Percentiles rank a stretch among this genome's conserved stretches.
These are phyloP conservation scores for Grifola frondosa DNA, from an alignment of 1,284 basidiomycete species.

Conservation along the genomic window DNA sequence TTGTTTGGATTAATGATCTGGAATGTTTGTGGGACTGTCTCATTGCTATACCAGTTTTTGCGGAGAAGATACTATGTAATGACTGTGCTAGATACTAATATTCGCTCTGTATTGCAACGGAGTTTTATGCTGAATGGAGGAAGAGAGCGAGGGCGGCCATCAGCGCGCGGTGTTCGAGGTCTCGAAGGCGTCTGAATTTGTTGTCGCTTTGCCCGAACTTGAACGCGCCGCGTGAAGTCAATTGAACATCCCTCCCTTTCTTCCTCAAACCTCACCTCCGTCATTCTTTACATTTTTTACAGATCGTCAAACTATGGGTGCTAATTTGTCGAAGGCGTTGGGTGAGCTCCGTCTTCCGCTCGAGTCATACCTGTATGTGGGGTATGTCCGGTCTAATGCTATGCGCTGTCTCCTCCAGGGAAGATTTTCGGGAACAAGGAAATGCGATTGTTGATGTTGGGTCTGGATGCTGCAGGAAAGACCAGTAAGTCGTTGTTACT, in stretches of 20 bases:
- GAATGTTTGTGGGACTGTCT: constrained; percentile 10
- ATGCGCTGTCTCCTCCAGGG: constrained; percentile 44
- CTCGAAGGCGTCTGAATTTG: too few relatives aligned
- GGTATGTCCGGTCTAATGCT: constrained; percentile 9
- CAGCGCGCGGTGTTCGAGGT: too few relatives aligned
- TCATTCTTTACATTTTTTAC: constrained; percentile 47
- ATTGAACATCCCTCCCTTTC: constrained; percentile 24
- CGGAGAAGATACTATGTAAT: too few relatives aligned
- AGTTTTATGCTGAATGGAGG: too few relatives aligned
- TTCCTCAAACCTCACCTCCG: constrained; percentile 34
- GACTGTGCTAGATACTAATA: not conserved
- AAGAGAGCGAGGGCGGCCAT: too few relatives aligned
- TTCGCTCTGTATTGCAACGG: constrained; percentile 11
- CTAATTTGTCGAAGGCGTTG: constrained; percentile 75
- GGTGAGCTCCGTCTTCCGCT: constrained; percentile 39
- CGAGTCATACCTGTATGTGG: not conserved
- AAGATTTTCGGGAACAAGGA: constrained; percentile 99
- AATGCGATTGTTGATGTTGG: constrained; percentile 92
- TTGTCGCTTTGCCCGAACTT: too few relatives aligned
- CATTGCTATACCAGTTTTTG: too few relatives aligned
- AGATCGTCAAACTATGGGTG: constrained; percentile 57
- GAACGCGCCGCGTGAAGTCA: constrained; percentile 7
- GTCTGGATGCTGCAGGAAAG: constrained; percentile 95
- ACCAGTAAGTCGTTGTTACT: constrained; percentile 66
- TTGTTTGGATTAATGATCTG: constrained; percentile 3